These are phyloP conservation scores for Pleurotus tuber-regium DNA, from an alignment of 768 basidiomycete genomes.

Conservation along the genomic window DNA sequence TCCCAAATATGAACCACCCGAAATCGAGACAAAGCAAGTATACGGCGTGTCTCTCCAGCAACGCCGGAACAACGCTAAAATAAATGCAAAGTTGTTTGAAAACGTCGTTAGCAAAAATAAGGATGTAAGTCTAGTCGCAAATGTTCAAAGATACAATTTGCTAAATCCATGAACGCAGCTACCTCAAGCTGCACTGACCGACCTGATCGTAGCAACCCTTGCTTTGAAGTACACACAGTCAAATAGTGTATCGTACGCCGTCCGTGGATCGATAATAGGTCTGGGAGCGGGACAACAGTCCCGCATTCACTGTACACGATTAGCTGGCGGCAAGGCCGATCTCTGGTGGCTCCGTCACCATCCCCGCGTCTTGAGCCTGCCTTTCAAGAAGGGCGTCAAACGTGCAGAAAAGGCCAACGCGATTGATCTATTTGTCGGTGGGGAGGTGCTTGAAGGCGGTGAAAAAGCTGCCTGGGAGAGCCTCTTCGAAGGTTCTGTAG, in stretches of 20 bases:
- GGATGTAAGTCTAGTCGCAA: slow-evolving; percentile 48
- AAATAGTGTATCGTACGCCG: slow-evolving; percentile 96
- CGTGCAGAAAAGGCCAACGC: slow-evolving; percentile 98
- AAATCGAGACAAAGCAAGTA: slow-evolving; percentile 90
- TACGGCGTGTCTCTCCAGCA: slow-evolving; percentile 92
- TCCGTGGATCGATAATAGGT: slow-evolving; percentile 88
- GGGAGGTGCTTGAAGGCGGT: slow-evolving; percentile 83
- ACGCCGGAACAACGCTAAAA: slow-evolving; percentile 85
- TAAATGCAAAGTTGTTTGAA: slow-evolving; percentile 74
- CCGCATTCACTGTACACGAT: slow-evolving; percentile 97
- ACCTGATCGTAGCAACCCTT: slow-evolving; percentile 93
- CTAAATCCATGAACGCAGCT: slow-evolving; percentile 53
- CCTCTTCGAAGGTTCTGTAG: slow-evolving; percentile 74
- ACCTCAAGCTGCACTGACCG: slow-evolving; percentile 72
- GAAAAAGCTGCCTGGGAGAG: slow-evolving; percentile 92
- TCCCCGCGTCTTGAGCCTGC: slow-evolving; percentile 85
- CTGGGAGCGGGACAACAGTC: slow-evolving; percentile 98
- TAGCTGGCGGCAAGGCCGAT: slow-evolving; percentile 98
- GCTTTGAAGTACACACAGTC: slow-evolving; percentile 99
- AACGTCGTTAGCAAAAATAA: slow-evolving; percentile 91
- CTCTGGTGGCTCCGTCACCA: slow-evolving; percentile 99
- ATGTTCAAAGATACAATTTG: no score
- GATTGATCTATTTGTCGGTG: slow-evolving; percentile 93
- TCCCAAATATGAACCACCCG: slow-evolving; percentile 73
- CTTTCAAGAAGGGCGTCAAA: slow-evolving; percentile 97